These are phyloP conservation scores for Saccharomyces kudriavzevii DNA, from an alignment of 805 yeast species.

Conservation along the genomic window DNA sequence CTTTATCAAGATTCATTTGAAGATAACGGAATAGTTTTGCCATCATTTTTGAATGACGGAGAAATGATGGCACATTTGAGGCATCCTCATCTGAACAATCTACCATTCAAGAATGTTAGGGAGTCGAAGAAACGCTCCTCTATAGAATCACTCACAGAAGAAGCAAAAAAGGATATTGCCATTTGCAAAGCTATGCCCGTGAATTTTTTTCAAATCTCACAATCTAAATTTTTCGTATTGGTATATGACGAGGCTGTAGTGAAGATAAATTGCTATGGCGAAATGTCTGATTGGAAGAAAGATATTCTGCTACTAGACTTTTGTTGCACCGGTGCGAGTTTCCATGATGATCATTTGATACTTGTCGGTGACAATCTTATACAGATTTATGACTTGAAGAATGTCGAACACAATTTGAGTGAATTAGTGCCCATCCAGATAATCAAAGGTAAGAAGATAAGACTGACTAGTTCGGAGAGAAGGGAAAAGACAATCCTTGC, in stretches of 20 bases:
- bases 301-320: constrained; percentile 38
- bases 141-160: constrained; percentile 27
- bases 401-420: constrained; percentile 17
- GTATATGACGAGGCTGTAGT: constrained; percentile 68
- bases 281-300: constrained; percentile 35
- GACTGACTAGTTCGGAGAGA: constrained; percentile 33
- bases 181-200: constrained; percentile 39
- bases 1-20: constrained; percentile 47
- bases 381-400: constrained; percentile 52
- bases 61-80: constrained; percentile 8
- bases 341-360: constrained; percentile 41
- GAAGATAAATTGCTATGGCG: constrained; percentile 52
- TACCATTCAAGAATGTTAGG: constrained; percentile 15
- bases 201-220: constrained; percentile 54
- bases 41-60: constrained; percentile 46
- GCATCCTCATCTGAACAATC: constrained; percentile 15
- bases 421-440: constrained; percentile 51
- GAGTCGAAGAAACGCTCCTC: constrained; percentile 24
- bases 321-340: constrained; percentile 34
- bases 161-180: constrained; percentile 34
- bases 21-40: constrained; percentile 43
- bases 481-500: constrained; percentile 35
- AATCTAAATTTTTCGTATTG: constrained; percentile 45
- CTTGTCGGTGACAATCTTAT: constrained; percentile 57
- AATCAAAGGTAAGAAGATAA: constrained; percentile 60